These are phyloP conservation scores for Umbelopsis isabellina DNA, from an alignment of 192 early-diverging fungal species.

Conservation along the genomic window DNA sequence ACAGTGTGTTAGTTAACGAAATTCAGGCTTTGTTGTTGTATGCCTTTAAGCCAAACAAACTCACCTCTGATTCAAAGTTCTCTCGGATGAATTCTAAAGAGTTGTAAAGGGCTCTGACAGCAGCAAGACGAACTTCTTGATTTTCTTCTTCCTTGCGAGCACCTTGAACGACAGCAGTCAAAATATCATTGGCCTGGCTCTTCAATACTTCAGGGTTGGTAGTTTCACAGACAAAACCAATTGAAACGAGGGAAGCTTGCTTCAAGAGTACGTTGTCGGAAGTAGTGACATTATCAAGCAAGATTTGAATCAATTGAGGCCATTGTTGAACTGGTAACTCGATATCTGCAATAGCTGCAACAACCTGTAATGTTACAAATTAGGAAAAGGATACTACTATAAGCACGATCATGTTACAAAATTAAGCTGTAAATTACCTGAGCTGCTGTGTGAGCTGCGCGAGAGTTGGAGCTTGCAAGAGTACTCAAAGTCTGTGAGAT, in stretches of 20 bases:
- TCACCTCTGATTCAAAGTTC: slow-evolving; percentile 91
- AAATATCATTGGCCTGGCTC: slow-evolving; percentile 83
- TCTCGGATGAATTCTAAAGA: slow-evolving; percentile 93
- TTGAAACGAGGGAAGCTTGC: slow-evolving; percentile 81
- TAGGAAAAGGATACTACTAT: neutral
- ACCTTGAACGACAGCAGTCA: slow-evolving; percentile 94
- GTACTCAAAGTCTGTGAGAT: neutral
- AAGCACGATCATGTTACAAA: neutral
- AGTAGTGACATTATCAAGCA: slow-evolving; percentile 76
- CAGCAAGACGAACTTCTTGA: slow-evolving; percentile 85
- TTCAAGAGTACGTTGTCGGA: slow-evolving; percentile 73
- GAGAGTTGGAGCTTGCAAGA: slow-evolving; percentile 7
- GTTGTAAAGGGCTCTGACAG: slow-evolving; percentile 90
- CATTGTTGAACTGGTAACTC: slow-evolving; percentile 90
- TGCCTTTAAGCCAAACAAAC: neutral
- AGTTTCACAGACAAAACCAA: slow-evolving; percentile 94
- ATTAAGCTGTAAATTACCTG: neutral
- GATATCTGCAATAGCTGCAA: slow-evolving; percentile 91
- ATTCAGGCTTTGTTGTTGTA: neutral
- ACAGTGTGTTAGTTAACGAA: neutral
- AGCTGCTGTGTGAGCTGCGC: slow-evolving; percentile 17
- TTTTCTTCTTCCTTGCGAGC: slow-evolving; percentile 90
- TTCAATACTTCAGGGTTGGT: slow-evolving; percentile 81
- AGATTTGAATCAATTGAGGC: slow-evolving; percentile 80
- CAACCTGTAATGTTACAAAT: slow-evolving; percentile 49